phyloP scores from a whole-genome alignment of 2,329 filamentous ascomycete species.

The Triangularia setosa region DNA sequence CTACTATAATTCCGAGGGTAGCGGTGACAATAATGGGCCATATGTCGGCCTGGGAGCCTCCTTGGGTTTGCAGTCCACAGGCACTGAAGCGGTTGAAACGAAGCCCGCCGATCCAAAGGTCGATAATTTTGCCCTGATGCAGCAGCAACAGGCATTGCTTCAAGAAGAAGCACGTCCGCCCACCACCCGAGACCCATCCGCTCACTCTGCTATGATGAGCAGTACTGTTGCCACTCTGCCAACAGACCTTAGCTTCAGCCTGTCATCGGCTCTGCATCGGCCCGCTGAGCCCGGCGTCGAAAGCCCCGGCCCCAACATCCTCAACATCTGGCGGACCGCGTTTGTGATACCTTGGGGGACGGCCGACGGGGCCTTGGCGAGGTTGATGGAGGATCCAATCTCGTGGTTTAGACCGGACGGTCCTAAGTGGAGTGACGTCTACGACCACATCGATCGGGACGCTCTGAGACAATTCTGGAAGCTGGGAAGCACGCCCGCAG shows the following conservation, averaged over 20 bases:
- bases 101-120: background rate
- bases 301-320: background rate
- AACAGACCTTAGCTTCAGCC: background rate
- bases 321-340: background rate
- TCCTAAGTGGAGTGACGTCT: background rate
- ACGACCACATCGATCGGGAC: background rate
- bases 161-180: background rate
- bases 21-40: background rate
- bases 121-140: background rate
- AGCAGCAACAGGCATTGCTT: background rate
- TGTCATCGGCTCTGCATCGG: background rate
- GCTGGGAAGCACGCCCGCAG: background rate
- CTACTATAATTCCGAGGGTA: background rate
- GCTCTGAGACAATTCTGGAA: background rate
- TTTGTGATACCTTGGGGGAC: background rate
- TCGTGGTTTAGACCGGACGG: background rate
- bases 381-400: background rate
- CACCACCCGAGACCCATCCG: background rate
- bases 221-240: background rate
- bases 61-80: background rate
- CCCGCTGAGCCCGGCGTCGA: background rate
- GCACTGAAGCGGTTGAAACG: background rate
- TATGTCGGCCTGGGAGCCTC: background rate
- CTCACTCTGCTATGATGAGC: background rate
- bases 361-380: background rate